These are phyloP conservation scores for Thielaviopsis musarum DNA, from an alignment of 2,329 filamentous ascomycete genomes.

Conservation along the genomic window DNA sequence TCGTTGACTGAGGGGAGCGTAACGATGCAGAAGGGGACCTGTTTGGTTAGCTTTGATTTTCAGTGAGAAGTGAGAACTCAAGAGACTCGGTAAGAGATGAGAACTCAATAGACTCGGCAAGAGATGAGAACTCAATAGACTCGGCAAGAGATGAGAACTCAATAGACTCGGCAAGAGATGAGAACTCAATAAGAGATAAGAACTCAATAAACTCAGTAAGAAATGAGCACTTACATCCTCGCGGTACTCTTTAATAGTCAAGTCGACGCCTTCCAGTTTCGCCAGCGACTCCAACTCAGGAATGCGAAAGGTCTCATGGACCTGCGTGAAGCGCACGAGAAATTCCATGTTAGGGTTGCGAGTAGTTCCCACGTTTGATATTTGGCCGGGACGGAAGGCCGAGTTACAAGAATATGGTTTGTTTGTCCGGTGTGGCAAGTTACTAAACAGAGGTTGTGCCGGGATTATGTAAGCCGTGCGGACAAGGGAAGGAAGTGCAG, in stretches of 20 bases:
- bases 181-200: conserved; percentile 5
- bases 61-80: too few species aligned
- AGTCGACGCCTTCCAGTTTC: conserved; percentile 43
- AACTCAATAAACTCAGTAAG: background rate
- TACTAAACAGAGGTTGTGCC: background rate
- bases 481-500: background rate
- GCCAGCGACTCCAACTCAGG: conserved; percentile 75
- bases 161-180: background rate
- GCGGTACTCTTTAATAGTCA: conserved; percentile 62
- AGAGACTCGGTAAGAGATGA: too few species aligned
- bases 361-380: background rate
- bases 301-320: conserved; percentile 77
- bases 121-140: too few species aligned
- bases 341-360: conserved; percentile 42
- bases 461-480: background rate
- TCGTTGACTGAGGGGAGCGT: conserved; percentile 46
- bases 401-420: too few species aligned
- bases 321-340: conserved; percentile 76
- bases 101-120: too few species aligned
- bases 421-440: too few species aligned
- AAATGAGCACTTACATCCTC: conserved; percentile 44
- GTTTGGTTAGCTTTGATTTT: too few species aligned
- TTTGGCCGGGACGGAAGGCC: too few species aligned
- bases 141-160: too few species aligned
- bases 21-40: conserved; percentile 81